A percentile compares a stretch with the other conserved stretches of the same genome.
These are phyloP conservation scores for Tylopilus subfusipes DNA, from an alignment of 768 basidiomycete species.

Conservation along the genomic window DNA sequence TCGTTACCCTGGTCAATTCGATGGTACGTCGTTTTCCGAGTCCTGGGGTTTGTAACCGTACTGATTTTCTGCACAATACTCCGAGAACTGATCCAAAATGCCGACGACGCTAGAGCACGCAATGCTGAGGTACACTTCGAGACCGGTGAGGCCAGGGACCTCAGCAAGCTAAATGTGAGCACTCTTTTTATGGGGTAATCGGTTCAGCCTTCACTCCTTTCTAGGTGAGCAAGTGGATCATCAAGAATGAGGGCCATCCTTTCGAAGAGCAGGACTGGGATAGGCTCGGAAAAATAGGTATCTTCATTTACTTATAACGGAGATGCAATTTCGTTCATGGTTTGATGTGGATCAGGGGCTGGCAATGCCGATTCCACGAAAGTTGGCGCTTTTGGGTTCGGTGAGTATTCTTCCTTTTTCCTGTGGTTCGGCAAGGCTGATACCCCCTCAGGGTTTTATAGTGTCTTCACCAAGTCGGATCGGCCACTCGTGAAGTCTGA, in stretches of 20 bases:
- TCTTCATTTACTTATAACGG: neutral
- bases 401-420: neutral
- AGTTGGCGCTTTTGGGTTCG: constrained; percentile 17
- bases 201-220: no score
- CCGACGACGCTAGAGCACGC: no score
- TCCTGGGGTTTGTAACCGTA: neutral
- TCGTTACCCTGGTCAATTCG: no score
- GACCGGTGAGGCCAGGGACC: constrained; percentile 8
- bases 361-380: no score
- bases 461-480: constrained; percentile 16
- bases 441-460: no score
- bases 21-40: neutral
- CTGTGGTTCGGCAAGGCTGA: neutral
- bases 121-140: no score
- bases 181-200: neutral
- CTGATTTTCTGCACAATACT: neutral
- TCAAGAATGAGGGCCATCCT: constrained; percentile 11
- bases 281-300: no score
- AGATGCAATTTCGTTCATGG: neutral
- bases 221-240: no score
- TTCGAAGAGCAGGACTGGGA: no score
- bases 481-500: constrained; percentile 8
- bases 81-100: no score
- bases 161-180: neutral
- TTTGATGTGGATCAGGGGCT: neutral